Percentiles rank a stretch among this genome's conserved stretches.
These are phyloP conservation scores for Cynanchum wilfordii DNA, from an alignment of 257 asterid species.

Conservation along the genomic window DNA sequence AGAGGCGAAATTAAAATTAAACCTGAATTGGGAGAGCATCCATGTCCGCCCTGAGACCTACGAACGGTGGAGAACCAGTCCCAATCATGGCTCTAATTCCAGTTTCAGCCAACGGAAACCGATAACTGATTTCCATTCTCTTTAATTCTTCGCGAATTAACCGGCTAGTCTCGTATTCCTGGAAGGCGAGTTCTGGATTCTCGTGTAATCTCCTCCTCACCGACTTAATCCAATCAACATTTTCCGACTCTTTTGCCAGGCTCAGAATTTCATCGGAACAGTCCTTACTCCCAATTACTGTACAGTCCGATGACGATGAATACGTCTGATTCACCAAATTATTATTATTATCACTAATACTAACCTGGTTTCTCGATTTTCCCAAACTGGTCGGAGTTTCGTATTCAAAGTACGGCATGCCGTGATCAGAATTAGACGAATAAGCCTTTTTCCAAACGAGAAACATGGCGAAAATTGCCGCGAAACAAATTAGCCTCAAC, in stretches of 20 bases:
- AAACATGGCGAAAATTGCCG: not conserved
- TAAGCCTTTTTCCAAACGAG: not conserved
- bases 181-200: conserved; percentile 84
- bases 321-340: conserved; percentile 28
- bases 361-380: not conserved
- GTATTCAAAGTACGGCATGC: conserved; percentile 32
- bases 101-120: conserved; percentile 62
- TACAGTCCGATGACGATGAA: conserved; percentile 23
- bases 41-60: conserved; percentile 91
- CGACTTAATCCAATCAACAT: conserved; percentile 54
- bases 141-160: conserved; percentile 63
- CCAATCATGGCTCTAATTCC: conserved; percentile 81
- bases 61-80: conserved; percentile 74
- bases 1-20: not conserved
- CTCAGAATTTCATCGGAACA: conserved; percentile 47
- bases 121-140: conserved; percentile 44
- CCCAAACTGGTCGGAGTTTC: not conserved
- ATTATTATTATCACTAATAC: not conserved
- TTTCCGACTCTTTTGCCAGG: conserved; percentile 36
- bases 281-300: conserved; percentile 39
- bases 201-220: conserved; percentile 63
- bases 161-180: conserved; percentile 67
- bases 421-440: conserved; percentile 19
- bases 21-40: conserved; percentile 98
- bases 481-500: not conserved